phyloP scores from a whole-genome alignment of 768 basidiomycete species.

The Russula compacta region DNA sequence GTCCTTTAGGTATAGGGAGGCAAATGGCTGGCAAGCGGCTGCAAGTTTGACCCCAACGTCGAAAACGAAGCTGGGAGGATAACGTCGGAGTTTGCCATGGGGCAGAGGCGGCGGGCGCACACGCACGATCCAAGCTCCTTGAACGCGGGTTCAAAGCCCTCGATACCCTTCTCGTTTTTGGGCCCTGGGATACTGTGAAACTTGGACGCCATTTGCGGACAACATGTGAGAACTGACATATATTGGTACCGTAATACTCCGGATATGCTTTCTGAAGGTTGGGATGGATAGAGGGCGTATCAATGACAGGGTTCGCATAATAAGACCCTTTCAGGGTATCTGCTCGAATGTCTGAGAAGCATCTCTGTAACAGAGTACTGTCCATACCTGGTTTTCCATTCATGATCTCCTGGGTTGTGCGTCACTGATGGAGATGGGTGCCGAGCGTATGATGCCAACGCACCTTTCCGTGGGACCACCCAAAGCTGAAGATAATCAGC shows the following conservation, averaged over 20 bases:
- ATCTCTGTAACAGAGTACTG: neutral
- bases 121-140: constrained; percentile 67
- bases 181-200: constrained; percentile 44
- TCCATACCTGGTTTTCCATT: constrained; percentile 73
- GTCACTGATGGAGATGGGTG: neutral
- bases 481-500: constrained; percentile 45
- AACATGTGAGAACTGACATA: constrained; percentile 47
- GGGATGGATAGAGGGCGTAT: constrained; percentile 50
- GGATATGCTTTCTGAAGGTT: constrained; percentile 50
- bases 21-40: constrained; percentile 84
- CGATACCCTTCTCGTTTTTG: constrained; percentile 39
- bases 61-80: constrained; percentile 56
- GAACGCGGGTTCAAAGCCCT: constrained; percentile 82
- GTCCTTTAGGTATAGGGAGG: constrained; percentile 56
- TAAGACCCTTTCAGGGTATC: constrained; percentile 88
- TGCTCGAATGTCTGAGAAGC: constrained; percentile 23
- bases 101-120: neutral
- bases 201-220: neutral
- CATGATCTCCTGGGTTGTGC: constrained; percentile 70
- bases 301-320: constrained; percentile 81
- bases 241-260: constrained; percentile 83
- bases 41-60: constrained; percentile 76
- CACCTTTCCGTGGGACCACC: constrained; percentile 97
- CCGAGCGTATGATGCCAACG: neutral
- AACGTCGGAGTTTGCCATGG: constrained; percentile 6